phyloP scores from a whole-genome alignment of 306 rosid species.

The Cicer pinnatifidum region DNA sequence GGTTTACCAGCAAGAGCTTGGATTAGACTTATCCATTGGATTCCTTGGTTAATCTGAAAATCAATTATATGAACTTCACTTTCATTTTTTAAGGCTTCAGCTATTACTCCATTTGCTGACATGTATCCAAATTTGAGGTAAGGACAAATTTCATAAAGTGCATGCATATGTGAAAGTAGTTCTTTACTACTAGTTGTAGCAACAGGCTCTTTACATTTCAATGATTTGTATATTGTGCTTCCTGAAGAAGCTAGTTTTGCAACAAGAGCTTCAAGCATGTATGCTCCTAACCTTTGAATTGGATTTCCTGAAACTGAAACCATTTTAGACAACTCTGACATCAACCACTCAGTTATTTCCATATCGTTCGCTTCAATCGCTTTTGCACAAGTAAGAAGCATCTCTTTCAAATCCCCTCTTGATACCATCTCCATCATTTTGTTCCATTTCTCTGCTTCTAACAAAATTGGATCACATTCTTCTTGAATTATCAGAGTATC shows the following conservation, averaged over 20 bases:
- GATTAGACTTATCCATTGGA: conserved; percentile 79
- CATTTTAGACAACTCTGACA: conserved; percentile 67
- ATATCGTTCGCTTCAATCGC: conserved; percentile 64
- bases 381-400: conserved; percentile 78
- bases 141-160: conserved; percentile 81
- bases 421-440: conserved; percentile 62
- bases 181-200: conserved; percentile 50
- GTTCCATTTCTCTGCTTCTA: conserved; percentile 63
- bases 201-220: conserved; percentile 79
- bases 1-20: conserved; percentile 74
- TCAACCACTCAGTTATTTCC: conserved; percentile 67
- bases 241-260: conserved; percentile 86
- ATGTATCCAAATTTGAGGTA: conserved; percentile 85
- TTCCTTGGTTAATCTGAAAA: conserved; percentile 87
- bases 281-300: conserved; percentile 82
- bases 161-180: conserved; percentile 79
- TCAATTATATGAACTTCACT: conserved; percentile 76
- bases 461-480: conserved; percentile 38
- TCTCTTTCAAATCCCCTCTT: conserved; percentile 68
- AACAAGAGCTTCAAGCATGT: conserved; percentile 83
- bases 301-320: conserved; percentile 86
- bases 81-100: conserved; percentile 79
- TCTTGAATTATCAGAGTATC: conserved; percentile 32
- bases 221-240: conserved; percentile 72
- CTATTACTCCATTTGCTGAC: conserved; percentile 95